Percentiles rank a stretch among this genome's conserved stretches.
Evolutionary conservation across 441 rosid genomes (phyloP).

Genomic region (Melastoma candidum): DNA sequence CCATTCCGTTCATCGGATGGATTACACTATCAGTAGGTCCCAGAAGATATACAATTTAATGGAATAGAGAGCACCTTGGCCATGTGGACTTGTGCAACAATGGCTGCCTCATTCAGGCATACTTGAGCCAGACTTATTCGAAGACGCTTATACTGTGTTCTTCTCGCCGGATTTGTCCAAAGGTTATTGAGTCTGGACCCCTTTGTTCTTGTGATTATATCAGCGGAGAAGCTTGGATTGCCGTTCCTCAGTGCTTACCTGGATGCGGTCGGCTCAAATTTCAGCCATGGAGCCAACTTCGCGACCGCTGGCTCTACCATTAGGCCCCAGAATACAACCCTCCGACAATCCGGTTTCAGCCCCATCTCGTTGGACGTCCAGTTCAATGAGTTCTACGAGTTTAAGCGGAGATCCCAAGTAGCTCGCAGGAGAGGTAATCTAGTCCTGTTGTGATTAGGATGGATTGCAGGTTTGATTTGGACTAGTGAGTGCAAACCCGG

Average conservation of each 20-base stretch:
- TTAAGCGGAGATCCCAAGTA: conserved; percentile 35
- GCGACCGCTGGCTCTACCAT: conserved; percentile 82
- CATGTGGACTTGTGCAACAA: too few relatives aligned
- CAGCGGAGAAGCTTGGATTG: conserved; percentile 43
- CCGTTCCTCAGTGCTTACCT: conserved; percentile 52
- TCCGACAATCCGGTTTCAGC: conserved; percentile 43
- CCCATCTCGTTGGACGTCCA: conserved; percentile 75
- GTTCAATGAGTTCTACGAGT: conserved; percentile 48
- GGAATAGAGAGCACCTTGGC: too few relatives aligned
- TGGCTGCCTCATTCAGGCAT: too few relatives aligned
- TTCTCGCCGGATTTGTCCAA: too few relatives aligned
- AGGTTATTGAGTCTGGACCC: too few relatives aligned
- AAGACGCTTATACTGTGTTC: too few relatives aligned
- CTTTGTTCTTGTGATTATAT: neutral
- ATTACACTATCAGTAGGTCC: too few relatives aligned
- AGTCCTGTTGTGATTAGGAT: neutral
- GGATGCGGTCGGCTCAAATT: conserved; percentile 60
- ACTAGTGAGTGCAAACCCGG: too few relatives aligned
- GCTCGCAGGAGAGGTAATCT: conserved; percentile 33
- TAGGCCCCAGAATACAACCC: conserved; percentile 44
- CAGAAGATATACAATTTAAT: too few relatives aligned
- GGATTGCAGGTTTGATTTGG: neutral
- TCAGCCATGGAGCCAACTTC: conserved; percentile 79
- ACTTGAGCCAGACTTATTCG: too few relatives aligned
- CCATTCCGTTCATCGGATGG: too few relatives aligned